Evolutionary conservation across 2,329 filamentous ascomycete species (phyloP).

Genomic region (Onygenales sp.): DNA sequence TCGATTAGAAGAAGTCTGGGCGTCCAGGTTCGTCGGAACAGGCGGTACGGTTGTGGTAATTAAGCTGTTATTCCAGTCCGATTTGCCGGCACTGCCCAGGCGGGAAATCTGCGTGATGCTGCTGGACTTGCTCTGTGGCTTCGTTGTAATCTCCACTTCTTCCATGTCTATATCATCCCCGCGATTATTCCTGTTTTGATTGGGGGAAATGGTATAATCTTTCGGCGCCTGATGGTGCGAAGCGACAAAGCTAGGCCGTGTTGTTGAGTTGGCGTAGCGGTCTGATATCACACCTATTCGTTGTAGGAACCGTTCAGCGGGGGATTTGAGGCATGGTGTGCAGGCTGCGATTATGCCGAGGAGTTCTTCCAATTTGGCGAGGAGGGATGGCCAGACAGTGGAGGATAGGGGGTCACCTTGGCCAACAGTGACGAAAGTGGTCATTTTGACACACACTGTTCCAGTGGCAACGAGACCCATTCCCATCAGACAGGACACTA

Average conservation of each 20-base stretch:
- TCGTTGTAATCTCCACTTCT: neutral
- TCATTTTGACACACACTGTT: neutral
- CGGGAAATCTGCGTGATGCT: neutral
- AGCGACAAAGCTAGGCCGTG: neutral
- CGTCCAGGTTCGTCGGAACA: neutral
- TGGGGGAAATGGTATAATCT: neutral
- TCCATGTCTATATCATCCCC: neutral
- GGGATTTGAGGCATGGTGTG: constrained; percentile 2
- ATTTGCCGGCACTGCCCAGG: neutral
- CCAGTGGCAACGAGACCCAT: neutral
- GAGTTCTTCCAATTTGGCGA: constrained; percentile 1
- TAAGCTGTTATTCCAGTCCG: neutral
- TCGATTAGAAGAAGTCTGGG: neutral
- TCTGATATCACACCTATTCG: neutral
- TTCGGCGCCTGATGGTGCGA: neutral
- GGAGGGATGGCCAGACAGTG: neutral
- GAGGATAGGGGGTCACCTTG: neutral
- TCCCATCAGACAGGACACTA: neutral
- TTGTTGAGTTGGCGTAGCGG: neutral
- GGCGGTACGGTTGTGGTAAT: neutral
- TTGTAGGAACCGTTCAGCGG: neutral
- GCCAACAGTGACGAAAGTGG: neutral
- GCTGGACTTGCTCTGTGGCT: neutral
- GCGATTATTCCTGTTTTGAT: neutral
- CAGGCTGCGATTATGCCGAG: constrained; percentile 3